Conservation (phyloP, 176 grass and related monocot genomes). For the Oropetium thomaeum region DNA sequence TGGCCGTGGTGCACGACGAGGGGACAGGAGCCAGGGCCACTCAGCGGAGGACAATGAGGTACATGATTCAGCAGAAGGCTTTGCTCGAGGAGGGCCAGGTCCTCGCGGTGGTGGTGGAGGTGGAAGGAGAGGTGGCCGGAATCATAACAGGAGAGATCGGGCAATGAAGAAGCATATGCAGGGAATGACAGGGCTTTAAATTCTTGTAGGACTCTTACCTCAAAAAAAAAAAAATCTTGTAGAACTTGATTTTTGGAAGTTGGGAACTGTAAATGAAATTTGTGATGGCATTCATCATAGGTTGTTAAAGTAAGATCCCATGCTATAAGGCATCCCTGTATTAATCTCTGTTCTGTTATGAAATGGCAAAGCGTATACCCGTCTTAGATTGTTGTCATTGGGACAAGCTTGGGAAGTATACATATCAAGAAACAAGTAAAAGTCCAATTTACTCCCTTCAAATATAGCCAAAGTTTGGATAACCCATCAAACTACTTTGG, state of each 20-base stretch:
- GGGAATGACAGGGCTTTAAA: conserved; percentile 53
- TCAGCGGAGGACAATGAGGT: conserved; percentile 26
- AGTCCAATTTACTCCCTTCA: too few species aligned
- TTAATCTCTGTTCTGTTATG: too few species aligned
- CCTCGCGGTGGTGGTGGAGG: conserved; percentile 42
- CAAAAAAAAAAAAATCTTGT: conserved; percentile 21
- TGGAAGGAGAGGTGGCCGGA: conserved; percentile 58
- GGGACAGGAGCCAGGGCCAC: conserved; percentile 30
- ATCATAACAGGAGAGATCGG: conserved; percentile 59
- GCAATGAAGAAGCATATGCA: conserved; percentile 80
- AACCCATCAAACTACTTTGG: too few species aligned
- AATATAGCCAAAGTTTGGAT: too few species aligned
- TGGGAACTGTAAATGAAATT: conserved; percentile 32
- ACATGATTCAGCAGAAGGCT: conserved; percentile 20
- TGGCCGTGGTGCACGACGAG: conserved; percentile 44
- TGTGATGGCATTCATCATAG: too few species aligned
- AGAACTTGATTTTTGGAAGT: not conserved
- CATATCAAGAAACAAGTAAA: too few species aligned
- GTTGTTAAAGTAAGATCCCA: too few species aligned
- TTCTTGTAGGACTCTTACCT: not conserved
- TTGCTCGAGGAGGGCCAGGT: conserved; percentile 31
- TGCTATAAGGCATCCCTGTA: too few species aligned
- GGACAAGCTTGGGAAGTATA: too few species aligned
- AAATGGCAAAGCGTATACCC: too few species aligned
- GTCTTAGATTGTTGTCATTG: too few species aligned